phyloP scores from a whole-genome alignment of 331 rosid species.

The Stylosanthes scabra region DNA sequence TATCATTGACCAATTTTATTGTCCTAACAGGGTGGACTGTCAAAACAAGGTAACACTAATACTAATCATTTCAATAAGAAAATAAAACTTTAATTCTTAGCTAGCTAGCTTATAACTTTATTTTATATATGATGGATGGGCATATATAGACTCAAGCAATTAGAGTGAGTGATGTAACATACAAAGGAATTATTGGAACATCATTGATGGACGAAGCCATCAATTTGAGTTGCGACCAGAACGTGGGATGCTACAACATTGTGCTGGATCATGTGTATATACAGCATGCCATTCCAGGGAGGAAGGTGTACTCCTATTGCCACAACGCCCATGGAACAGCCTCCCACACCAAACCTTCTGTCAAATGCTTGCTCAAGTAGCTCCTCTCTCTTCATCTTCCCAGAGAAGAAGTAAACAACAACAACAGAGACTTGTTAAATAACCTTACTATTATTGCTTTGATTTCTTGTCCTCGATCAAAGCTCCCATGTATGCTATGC shows the following conservation, averaged over 20 bases:
- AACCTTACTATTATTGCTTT: not conserved
- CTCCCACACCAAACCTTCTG: constrained; percentile 39
- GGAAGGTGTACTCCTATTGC: constrained; percentile 43
- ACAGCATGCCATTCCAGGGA: constrained; percentile 34
- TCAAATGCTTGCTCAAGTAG: constrained; percentile 45
- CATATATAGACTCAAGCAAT: constrained; percentile 42
- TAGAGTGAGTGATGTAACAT: constrained; percentile 50
- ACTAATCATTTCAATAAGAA: no score
- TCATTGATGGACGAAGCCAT: constrained; percentile 45
- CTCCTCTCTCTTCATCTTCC: no score
- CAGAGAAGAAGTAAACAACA: constrained; percentile 17
- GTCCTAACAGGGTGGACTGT: constrained; percentile 38
- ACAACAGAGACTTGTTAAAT: no score
- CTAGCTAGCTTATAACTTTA: not conserved
- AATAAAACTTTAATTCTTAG: no score
- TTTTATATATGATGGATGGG: not conserved
- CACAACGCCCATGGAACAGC: constrained; percentile 55
- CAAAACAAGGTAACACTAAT: constrained; percentile 38
- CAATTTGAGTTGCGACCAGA: constrained; percentile 53
- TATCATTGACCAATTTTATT: constrained; percentile 61
- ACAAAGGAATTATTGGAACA: constrained; percentile 53
- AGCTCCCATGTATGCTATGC: not conserved
- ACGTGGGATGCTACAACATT: constrained; percentile 55
- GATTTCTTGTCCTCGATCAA: constrained; percentile 14
- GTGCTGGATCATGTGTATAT: constrained; percentile 48